Evolutionary conservation across 164 flowering plant genomes (phyloP).

Genomic region (Taxillus chinensis): DNA sequence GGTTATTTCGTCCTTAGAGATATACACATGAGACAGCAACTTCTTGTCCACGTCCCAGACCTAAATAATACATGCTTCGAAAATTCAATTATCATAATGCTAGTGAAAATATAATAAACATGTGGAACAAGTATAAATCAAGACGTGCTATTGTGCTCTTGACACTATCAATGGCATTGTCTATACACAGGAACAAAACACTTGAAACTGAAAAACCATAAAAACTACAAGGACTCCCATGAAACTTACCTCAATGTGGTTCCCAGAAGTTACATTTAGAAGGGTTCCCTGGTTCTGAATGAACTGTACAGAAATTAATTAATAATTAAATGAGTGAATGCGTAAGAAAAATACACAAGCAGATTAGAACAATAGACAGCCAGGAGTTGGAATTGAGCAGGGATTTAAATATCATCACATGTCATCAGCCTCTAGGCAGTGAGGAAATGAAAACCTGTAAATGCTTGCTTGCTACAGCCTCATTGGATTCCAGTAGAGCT

Average conservation of each 20-base stretch:
- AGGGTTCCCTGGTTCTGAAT: conserved; percentile 68
- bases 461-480: conserved; percentile 58
- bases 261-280: conserved; percentile 47
- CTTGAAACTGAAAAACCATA: not conserved
- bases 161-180: not conserved
- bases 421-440: not conserved
- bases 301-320: conserved; percentile 40
- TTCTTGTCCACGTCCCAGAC: conserved; percentile 76
- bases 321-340: not conserved
- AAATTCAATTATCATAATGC: not conserved
- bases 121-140: not conserved
- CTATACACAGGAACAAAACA: not conserved
- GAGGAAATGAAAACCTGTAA: conserved; percentile 35
- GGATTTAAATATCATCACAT: no score
- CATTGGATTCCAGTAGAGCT: conserved; percentile 53
- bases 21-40: conserved; percentile 42
- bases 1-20: conserved; percentile 46
- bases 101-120: not conserved
- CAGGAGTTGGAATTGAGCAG: no score
- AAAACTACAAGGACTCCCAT: not conserved
- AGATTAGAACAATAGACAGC: no score
- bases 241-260: conserved; percentile 69
- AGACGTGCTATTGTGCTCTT: no score
- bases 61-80: conserved; percentile 19
- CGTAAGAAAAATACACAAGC: not conserved